phyloP scores from a whole-genome alignment of 805 yeast genomes.

The Myxozyma lipomycoides region DNA sequence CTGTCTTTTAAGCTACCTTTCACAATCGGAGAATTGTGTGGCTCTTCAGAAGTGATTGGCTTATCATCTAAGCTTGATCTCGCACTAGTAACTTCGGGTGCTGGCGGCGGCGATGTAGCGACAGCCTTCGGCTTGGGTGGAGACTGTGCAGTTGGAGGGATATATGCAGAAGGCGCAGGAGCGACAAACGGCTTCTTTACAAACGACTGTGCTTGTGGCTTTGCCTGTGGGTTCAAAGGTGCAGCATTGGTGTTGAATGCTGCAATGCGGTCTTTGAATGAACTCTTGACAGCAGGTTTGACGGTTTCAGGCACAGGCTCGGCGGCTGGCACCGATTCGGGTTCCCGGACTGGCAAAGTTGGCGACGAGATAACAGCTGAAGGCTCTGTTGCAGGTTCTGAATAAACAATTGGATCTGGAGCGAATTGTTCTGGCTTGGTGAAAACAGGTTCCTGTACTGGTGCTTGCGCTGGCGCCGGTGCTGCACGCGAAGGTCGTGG shows the following conservation, averaged over 20 bases:
- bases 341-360: neutral
- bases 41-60: slow-evolving; percentile 1
- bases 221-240: slow-evolving; percentile 41
- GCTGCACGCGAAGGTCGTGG: slow-evolving; percentile 12
- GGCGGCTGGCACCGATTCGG: neutral
- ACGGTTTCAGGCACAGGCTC: slow-evolving; percentile 1
- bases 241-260: slow-evolving; percentile 47
- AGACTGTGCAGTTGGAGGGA: slow-evolving; percentile 22
- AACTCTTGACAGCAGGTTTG: slow-evolving; percentile 9
- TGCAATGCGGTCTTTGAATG: slow-evolving; percentile 48
- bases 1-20: slow-evolving; percentile 71
- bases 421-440: neutral
- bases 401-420: neutral
- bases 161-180: slow-evolving; percentile 46
- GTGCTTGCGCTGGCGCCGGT: slow-evolving; percentile 2
- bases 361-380: slow-evolving; percentile 1
- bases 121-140: slow-evolving; percentile 5
- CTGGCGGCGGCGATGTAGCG: neutral
- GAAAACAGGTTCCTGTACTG: neutral
- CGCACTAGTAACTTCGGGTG: neutral
- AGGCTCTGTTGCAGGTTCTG: slow-evolving; percentile 1
- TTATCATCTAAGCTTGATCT: slow-evolving; percentile 9
- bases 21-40: slow-evolving; percentile 15
- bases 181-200: slow-evolving; percentile 56
- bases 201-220: slow-evolving; percentile 45